These are phyloP conservation scores for Pichia sp. DNA, from an alignment of 1,139 yeast species.

Conservation along the genomic window DNA sequence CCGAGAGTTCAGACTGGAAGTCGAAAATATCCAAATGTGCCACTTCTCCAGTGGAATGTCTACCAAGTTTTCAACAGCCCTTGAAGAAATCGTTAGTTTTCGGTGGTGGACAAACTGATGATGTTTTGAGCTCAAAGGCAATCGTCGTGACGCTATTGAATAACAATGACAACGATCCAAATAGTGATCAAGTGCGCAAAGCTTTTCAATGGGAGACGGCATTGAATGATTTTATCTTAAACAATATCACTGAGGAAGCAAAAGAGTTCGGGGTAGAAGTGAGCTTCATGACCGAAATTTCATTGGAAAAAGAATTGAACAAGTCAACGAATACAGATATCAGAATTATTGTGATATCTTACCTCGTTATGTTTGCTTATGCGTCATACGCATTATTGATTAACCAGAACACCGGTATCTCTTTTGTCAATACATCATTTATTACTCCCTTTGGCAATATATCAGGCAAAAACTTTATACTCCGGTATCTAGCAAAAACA, in stretches of 20 bases:
- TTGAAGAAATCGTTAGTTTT: constrained; percentile 67
- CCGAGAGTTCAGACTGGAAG: constrained; percentile 48
- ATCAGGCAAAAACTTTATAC: constrained; percentile 18
- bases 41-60: constrained; percentile 78
- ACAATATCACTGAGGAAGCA: constrained; percentile 40
- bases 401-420: constrained; percentile 1
- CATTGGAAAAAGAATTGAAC: constrained; percentile 78
- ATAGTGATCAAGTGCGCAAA: constrained; percentile 36
- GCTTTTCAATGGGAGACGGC: constrained; percentile 63
- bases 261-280: constrained; percentile 48
- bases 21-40: constrained; percentile 56
- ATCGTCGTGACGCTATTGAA: constrained; percentile 70
- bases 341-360: constrained; percentile 65
- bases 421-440: constrained; percentile 11
- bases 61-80: constrained; percentile 91
- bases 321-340: constrained; percentile 79
- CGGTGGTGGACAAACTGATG: constrained; percentile 45
- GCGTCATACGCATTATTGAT: constrained; percentile 65
- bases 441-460: constrained; percentile 15
- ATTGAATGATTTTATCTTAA: constrained; percentile 52
- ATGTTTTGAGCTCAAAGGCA: constrained; percentile 60
- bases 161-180: constrained; percentile 44
- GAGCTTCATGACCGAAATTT: constrained; percentile 76
- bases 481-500: constrained; percentile 46
- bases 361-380: constrained; percentile 83